Conservation (phyloP, 257 asterid species). For the Leptodermis oblonga region DNA sequence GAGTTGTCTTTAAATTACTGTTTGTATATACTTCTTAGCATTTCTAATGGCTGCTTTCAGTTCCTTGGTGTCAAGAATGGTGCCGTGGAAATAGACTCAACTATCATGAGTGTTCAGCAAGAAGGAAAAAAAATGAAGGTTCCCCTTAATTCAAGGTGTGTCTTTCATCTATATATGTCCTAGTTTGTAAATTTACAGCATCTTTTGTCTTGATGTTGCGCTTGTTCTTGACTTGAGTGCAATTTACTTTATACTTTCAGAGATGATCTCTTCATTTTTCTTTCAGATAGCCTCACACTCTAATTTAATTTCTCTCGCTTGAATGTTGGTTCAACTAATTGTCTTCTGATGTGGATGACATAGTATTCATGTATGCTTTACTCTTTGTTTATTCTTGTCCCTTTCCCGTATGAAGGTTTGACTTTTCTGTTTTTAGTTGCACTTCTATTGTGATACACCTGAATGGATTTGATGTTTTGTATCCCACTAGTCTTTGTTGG, state of each 20-base stretch:
- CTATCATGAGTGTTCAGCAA: constrained; percentile 86
- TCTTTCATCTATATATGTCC: constrained; percentile 5
- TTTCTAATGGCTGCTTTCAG: constrained; percentile 64
- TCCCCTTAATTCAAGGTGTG: constrained; percentile 91
- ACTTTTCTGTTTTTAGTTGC: neutral
- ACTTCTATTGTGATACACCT: neutral
- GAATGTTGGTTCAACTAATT: neutral
- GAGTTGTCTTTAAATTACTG: neutral
- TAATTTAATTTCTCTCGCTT: neutral
- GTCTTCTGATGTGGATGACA: neutral
- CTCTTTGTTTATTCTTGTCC: neutral
- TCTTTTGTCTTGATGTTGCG: neutral
- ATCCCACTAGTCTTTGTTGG: neutral
- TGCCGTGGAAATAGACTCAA: constrained; percentile 83
- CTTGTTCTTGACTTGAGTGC: neutral
- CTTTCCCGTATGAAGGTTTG: neutral
- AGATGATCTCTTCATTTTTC: neutral
- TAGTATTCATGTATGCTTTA: neutral
- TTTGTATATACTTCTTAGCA: constrained; percentile 31
- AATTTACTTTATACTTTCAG: neutral
- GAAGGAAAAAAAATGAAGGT: constrained; percentile 88
- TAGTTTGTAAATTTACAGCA: neutral
- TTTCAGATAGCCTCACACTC: neutral
- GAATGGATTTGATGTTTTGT: neutral
- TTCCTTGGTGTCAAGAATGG: constrained; percentile 85